Percentiles rank a stretch among this genome's conserved stretches.
Conservation (phyloP, 1,284 basidiomycete genomes). For the Cutaneotrichosporon sp. region DNA sequence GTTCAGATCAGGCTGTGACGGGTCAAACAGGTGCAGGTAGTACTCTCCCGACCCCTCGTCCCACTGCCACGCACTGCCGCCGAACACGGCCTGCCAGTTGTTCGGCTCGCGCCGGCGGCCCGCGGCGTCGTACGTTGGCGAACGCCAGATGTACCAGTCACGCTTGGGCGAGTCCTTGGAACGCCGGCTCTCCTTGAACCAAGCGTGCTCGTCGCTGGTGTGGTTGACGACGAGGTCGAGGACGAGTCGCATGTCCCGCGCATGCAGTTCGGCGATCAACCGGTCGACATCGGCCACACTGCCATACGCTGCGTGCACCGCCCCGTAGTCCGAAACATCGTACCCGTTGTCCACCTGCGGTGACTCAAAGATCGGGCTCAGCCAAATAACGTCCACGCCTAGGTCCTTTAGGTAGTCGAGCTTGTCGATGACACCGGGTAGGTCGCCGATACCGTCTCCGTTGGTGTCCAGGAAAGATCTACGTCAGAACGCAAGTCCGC, state of each 20-base stretch:
- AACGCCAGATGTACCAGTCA: constrained; percentile 51
- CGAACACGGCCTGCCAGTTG: constrained; percentile 51
- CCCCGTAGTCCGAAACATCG: constrained; percentile 47
- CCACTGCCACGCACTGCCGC: constrained; percentile 49
- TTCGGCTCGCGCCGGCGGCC: constrained; percentile 44
- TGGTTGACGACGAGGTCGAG: constrained; percentile 53
- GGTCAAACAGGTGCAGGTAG: constrained; percentile 49
- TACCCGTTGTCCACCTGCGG: constrained; percentile 44
- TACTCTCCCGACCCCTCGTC: constrained; percentile 49
- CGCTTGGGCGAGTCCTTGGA: constrained; percentile 47
- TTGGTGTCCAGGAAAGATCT: constrained; percentile 28
- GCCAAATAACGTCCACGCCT: constrained; percentile 51
- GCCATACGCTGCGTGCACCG: constrained; percentile 49
- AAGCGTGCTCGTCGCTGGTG: constrained; percentile 38
- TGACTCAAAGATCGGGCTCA: constrained; percentile 37
- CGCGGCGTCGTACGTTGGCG: constrained; percentile 33
- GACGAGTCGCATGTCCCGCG: constrained; percentile 47
- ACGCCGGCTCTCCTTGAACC: constrained; percentile 43
- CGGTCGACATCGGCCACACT: constrained; percentile 48
- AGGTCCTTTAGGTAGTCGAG: constrained; percentile 51
- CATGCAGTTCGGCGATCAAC: constrained; percentile 42
- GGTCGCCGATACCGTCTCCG: constrained; percentile 47
- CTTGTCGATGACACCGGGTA: constrained; percentile 48
- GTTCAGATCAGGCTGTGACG: constrained; percentile 41
- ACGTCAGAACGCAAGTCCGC: neutral